Base-by-base conservation (phyloP, 768 basidiomycete genomes). In the Chalciporus chontae region DNA sequence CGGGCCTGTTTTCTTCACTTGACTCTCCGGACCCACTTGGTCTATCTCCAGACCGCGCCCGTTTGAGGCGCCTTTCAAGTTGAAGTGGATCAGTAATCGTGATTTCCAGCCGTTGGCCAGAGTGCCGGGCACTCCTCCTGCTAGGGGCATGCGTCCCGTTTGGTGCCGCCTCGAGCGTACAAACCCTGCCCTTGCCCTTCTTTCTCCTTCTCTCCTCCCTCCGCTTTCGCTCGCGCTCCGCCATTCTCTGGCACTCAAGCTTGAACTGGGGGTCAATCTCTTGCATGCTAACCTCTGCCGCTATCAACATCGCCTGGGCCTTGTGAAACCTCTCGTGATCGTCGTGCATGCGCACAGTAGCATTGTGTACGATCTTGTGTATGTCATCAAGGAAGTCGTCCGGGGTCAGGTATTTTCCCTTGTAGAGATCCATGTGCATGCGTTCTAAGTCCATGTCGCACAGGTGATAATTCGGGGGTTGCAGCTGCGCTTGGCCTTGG, bases 401-500 rank as follows among this genome's bases (percentile, higher is more conserved):
- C 0, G 91, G 88, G 0, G 91, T 92, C 24, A 91, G 80, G 64
- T 98, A 99, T 36, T 83, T 81, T 36, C 83, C 83, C 62, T 81
- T 85, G 74, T 90, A 92, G 18, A 99, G 75, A 47, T 90, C 84
- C 19, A 76, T 73, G 58, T 94, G 89, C 81, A 99, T 92, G 54
- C 79, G 82, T 60, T 98, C 96, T 32, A 98, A 75, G 65, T 97
- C 94, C 77, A 97, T 85, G 61, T 94, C 84, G 62, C 81, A 90
- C 15, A 94, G 71, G 8, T 72, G 71, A 10, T n/a, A n/a, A n/a
- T 58, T 49, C 14, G 67, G 69, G 23, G 57, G 74, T 40, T 67
- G 73, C 37, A 60, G 58, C 38, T 68, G 69, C 24, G 58, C 55
- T 40, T 61, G 82, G 4, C 68, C 40, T 47, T 61, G 66, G 8